Evolutionary conservation across 129 eudicot species (phyloP).

Genomic region (Lactuca sativa): DNA sequence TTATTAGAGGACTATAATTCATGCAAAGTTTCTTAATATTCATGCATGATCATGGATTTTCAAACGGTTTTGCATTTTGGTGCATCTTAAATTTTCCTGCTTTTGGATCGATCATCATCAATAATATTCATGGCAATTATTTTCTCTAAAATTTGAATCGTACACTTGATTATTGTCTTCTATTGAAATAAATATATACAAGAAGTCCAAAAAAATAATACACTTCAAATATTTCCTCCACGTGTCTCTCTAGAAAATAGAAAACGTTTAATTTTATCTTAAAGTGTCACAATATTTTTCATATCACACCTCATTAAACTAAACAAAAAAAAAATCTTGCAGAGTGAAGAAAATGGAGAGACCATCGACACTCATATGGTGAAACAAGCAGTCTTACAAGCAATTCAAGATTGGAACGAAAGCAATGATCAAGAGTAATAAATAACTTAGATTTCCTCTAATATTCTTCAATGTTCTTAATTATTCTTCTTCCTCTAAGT

Average conservation of each 20-base stretch:
- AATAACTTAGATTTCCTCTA: neutral
- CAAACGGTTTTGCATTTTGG: neutral
- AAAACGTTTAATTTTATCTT: no score
- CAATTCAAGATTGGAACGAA: constrained; percentile 69
- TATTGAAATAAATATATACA: neutral
- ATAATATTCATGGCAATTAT: no score
- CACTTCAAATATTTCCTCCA: no score
- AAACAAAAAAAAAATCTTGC: constrained; percentile 13
- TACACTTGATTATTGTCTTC: no score
- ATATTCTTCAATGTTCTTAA: neutral
- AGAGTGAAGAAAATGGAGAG: constrained; percentile 65
- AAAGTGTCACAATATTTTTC: neutral
- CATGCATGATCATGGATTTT: constrained; percentile 13
- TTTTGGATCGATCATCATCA: no score
- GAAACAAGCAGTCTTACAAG: constrained; percentile 67
- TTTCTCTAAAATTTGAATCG: no score
- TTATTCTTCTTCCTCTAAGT: constrained; percentile 1
- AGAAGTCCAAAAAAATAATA: no score
- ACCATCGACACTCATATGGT: constrained; percentile 55
- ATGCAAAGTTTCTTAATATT: constrained; percentile 21
- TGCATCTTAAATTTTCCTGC: neutral
- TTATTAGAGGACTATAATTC: neutral
- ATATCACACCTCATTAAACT: neutral
- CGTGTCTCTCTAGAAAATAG: neutral
- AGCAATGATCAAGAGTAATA: constrained; percentile 41